These are phyloP conservation scores for Trebouxiophyceae sp. DNA, from an alignment of 163 green algal species.

Conservation along the genomic window DNA sequence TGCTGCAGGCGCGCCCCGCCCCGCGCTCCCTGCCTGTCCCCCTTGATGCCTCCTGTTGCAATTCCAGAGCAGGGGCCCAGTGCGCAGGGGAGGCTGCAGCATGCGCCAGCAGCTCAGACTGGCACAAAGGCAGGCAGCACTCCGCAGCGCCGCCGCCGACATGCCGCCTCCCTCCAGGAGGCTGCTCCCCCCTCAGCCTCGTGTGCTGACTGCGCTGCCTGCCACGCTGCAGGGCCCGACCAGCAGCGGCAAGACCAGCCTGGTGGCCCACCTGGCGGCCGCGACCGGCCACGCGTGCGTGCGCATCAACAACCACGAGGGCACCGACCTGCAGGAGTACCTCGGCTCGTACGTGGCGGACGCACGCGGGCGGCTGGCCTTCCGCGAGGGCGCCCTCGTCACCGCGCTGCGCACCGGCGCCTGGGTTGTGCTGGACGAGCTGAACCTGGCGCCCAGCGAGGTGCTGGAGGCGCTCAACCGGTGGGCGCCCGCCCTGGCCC, in stretches of 20 bases:
- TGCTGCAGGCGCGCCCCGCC: slow-evolving; percentile 59
- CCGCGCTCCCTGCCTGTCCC: too few species aligned
- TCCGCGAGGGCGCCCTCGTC: slow-evolving; percentile 83
- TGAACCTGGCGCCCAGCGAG: slow-evolving; percentile 94
- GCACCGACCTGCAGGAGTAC: slow-evolving; percentile 98
- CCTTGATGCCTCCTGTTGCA: too few species aligned
- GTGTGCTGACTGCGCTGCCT: too few species aligned
- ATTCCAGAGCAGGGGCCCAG: too few species aligned
- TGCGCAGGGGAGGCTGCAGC: too few species aligned
- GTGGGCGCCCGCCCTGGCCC: too few species aligned
- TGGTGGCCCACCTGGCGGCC: slow-evolving; percentile 87
- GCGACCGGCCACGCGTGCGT: slow-evolving; percentile 89
- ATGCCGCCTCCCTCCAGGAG: too few species aligned
- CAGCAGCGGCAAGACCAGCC: slow-evolving; percentile 90
- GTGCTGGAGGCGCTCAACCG: slow-evolving; percentile 98
- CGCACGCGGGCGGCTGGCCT: slow-evolving; percentile 59
- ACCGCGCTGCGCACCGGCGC: slow-evolving; percentile 77
- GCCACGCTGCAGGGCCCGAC: slow-evolving; percentile 96
- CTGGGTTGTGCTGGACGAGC: slow-evolving; percentile 98
- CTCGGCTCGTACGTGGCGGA: slow-evolving; percentile 79
- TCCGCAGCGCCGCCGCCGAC: too few species aligned
- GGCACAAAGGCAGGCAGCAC: too few species aligned
- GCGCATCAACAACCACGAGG: slow-evolving; percentile 99
- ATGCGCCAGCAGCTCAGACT: too few species aligned
- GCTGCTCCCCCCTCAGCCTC: too few species aligned